Base-by-base conservation (phyloP, 495 filamentous ascomycete species). In the Xylaria bambusicola region DNA sequence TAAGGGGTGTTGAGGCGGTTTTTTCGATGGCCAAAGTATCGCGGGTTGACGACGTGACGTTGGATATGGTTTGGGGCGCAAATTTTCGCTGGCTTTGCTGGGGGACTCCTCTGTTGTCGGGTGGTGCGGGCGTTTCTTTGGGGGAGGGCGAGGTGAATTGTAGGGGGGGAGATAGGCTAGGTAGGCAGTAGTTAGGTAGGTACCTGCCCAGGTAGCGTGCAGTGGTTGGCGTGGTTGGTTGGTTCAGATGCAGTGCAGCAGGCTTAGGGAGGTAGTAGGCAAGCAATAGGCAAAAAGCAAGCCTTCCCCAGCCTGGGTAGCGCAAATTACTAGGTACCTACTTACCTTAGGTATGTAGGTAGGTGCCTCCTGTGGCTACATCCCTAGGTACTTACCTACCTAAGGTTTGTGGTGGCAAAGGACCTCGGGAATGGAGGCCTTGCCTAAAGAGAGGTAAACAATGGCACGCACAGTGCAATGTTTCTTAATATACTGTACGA, bases 11-110 rank as follows among this genome's bases (percentile, higher is more conserved):
- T 64, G 70, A 73, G 68, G 81, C 71, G 70, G 71, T 76, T 78
- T 80, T 87, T 82, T 77, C 75, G 84, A 86, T 84, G 78, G 67
- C 64, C 65, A 67, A 81, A 84, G 74, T 78, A 62, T 72, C 62
- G 72, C 74, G 66, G 67, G 73, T 72, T 66, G 84, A 80, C 85
- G 84, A 78, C 80, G 82, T 87, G 85, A 85, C 84, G 86, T 87
- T 86, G 82, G 69, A 69, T 71, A 63, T 62, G 63, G 68, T 75
- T 69, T 65, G 70, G 70, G 72, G 77, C 75, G 77, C 72, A 80
- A 68, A 71, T 62, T 76, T 78, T 56, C 54, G 48, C 60, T 38
- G 52, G 45, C 56, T 77, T 79, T 71, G 66, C 58, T 66, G 60
- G 63, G 58, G 57, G 65, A 52, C 36, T 17, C 31, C 46, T 46